Evolutionary conservation across 2,329 filamentous ascomycete species (phyloP).

Genomic region (Verticillium dahliae): DNA sequence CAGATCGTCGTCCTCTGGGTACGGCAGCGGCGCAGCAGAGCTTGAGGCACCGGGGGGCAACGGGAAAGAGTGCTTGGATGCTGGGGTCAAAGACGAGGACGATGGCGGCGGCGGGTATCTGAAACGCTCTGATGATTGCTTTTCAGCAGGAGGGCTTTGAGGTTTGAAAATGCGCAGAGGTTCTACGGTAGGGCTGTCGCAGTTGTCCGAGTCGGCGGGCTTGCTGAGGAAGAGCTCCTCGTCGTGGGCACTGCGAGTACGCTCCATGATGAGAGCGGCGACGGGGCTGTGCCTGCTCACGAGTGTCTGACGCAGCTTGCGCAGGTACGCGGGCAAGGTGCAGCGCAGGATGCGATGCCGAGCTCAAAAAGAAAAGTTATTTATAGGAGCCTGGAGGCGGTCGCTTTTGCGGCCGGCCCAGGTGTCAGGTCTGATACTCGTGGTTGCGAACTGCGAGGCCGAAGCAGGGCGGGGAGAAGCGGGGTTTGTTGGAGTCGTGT

Average conservation of each 20-base stretch:
- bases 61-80: constrained; percentile 52
- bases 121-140: constrained; percentile 31
- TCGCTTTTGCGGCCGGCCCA: constrained; percentile 7
- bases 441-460: constrained; percentile 6
- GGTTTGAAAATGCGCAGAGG: constrained; percentile 82
- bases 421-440: neutral
- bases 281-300: neutral
- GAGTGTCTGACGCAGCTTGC: neutral
- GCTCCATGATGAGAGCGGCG: constrained; percentile 31
- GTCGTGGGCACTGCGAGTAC: constrained; percentile 60
- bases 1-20: constrained; percentile 63
- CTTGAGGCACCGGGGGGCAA: constrained; percentile 64
- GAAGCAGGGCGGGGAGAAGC: constrained; percentile 8
- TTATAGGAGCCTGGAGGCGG: constrained; percentile 16
- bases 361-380: constrained; percentile 8
- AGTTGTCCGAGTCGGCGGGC: constrained; percentile 38
- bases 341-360: constrained; percentile 6
- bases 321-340: constrained; percentile 1
- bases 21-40: constrained; percentile 61
- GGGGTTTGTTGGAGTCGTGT: constrained; percentile 4
- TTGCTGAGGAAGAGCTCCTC: constrained; percentile 77
- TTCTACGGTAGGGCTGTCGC: constrained; percentile 72
- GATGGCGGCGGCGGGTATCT: constrained; percentile 43
- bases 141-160: constrained; percentile 45
- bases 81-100: constrained; percentile 26